phyloP scores from a whole-genome alignment of 805 yeast species.

The Spathaspora sp. region DNA sequence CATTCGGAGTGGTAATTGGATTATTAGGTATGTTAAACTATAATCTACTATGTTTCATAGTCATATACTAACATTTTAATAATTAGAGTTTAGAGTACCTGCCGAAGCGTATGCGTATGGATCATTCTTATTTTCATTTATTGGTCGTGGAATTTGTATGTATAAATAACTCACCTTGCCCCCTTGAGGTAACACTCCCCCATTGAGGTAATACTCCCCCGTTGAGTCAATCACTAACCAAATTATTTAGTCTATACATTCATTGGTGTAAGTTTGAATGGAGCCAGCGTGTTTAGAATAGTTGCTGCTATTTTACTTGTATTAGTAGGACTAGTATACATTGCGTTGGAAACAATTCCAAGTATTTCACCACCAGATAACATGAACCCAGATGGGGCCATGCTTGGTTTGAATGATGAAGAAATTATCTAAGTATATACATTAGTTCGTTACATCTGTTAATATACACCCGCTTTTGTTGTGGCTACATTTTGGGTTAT shows the following conservation, averaged over 20 bases:
- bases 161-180: conserved; percentile 14
- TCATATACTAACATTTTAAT: neutral
- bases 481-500: neutral
- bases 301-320: conserved; percentile 59
- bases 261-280: conserved; percentile 34
- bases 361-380: conserved; percentile 77
- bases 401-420: conserved; percentile 37
- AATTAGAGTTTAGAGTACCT: conserved; percentile 48
- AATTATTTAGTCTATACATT: conserved; percentile 30
- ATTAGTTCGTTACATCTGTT: neutral
- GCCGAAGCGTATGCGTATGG: conserved; percentile 62
- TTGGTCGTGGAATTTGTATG: conserved; percentile 72
- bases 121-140: conserved; percentile 63
- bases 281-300: conserved; percentile 54
- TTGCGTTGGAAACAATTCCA: conserved; percentile 67
- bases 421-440: conserved; percentile 24
- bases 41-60: neutral
- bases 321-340: conserved; percentile 55
- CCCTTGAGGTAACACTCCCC: neutral
- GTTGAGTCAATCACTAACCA: conserved; percentile 17
- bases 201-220: neutral
- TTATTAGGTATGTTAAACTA: conserved; percentile 36
- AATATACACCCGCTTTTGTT: neutral
- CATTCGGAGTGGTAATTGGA: conserved; percentile 52
- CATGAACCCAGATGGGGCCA: conserved; percentile 53